Evolutionary conservation across 768 basidiomycete genomes (phyloP), one percentile per base, ranked within the genome.

Genomic region (Tulasnella sp.): DNA sequence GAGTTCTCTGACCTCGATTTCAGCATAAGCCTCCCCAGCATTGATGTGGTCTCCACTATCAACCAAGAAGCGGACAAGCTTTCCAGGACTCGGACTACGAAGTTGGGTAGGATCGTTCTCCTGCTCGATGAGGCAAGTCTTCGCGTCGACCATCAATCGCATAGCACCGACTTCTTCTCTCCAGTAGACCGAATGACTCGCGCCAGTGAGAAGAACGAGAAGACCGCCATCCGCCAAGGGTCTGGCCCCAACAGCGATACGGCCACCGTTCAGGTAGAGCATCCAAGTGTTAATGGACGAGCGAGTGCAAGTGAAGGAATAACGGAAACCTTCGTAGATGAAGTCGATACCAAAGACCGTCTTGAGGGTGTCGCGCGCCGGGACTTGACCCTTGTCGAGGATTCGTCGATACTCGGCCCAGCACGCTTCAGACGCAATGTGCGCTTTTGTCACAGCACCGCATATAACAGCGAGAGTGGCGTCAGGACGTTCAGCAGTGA

Each of bases 61-160:
- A 62, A 98, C 83, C 61, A 98, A 79, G 74, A 84, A 93, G 32
- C 93, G 79, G 55, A 99, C 80, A 48, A 99, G 80, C 71, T 99
- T 99, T 35, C 96, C 96, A 8, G 96, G 96, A 71, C 84, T 89
- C 7, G 96, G 96, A 66, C 87, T 91, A 64, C 96, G 77, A 43
- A 98, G 75, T 69, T 98, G 94, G 21, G 96, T 99, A 14, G 96
- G 96, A 66, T 99, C 96, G 64, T 97, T 97, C 77, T 99, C 96
- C 71, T 98, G 93, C 70, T 97, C 96, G 63, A 99, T 92, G 72
- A 97, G 76, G 69, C 93, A 96, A 14, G 96, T 99, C 77, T 97
- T 94, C 52, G 91, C 79, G 71, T 99, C 94, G 59, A 99, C 84
- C 82, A 91, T 90, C 66, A 98, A 69, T 62, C 88, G 75, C 63